phyloP scores from a whole-genome alignment of 768 basidiomycete genomes.

The Leccinum subtestaceum region DNA sequence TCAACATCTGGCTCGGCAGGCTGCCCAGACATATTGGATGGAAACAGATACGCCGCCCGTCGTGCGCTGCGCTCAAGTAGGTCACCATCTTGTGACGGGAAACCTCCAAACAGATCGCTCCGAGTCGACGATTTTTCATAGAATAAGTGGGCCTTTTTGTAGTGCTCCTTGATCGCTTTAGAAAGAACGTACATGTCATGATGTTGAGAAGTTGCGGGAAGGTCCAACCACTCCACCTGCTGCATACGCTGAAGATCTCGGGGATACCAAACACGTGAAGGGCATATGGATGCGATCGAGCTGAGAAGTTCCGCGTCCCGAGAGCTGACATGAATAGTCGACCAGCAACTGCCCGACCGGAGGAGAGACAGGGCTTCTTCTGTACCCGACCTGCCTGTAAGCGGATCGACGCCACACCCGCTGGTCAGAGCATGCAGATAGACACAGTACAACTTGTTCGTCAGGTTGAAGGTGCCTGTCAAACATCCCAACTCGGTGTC shows the following conservation, averaged over 20 bases:
- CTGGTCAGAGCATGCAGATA: slow-evolving; percentile 47
- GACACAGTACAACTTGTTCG: slow-evolving; percentile 33
- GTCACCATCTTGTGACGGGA: not conserved
- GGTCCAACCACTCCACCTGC: slow-evolving; percentile 30
- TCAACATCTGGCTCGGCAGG: not conserved
- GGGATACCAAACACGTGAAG: slow-evolving; percentile 18
- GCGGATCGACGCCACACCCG: slow-evolving; percentile 39
- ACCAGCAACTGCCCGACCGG: slow-evolving; percentile 35
- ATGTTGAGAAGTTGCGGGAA: slow-evolving; percentile 28
- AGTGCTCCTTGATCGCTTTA: slow-evolving; percentile 28
- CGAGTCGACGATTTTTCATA: not conserved
- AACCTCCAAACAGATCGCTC: not conserved
- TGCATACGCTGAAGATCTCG: slow-evolving; percentile 38
- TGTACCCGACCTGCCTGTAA: slow-evolving; percentile 42
- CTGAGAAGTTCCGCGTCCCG: slow-evolving; percentile 31
- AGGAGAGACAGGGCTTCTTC: slow-evolving; percentile 42
- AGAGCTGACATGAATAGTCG: slow-evolving; percentile 34
- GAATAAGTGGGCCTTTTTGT: slow-evolving; percentile 10
- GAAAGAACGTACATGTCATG: slow-evolving; percentile 21
- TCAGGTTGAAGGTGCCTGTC: slow-evolving; percentile 21
- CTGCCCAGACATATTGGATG: not conserved
- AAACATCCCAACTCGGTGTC: slow-evolving; percentile 31
- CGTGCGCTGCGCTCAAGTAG: slow-evolving; percentile 15
- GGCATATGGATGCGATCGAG: slow-evolving; percentile 33
- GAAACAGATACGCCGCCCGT: slow-evolving; percentile 12